phyloP scores from a whole-genome alignment of 768 basidiomycete genomes.

The Lactifluus volemus region DNA sequence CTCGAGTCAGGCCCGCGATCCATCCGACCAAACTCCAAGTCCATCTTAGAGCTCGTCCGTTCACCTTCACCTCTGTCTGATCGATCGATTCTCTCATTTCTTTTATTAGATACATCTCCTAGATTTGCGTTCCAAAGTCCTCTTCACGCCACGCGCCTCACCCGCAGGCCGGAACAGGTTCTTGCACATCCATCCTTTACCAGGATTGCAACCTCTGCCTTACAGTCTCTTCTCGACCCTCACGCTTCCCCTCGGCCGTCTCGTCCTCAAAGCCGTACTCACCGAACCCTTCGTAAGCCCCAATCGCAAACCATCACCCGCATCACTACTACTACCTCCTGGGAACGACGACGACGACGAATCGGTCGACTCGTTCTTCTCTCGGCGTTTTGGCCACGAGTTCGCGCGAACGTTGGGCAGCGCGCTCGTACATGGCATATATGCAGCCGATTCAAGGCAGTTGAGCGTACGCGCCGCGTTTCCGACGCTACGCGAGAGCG shows the following conservation, averaged over 20 bases:
- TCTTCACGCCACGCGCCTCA: slow-evolving; percentile 58
- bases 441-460: slow-evolving; percentile 72
- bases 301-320: too few species aligned
- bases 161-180: slow-evolving; percentile 74
- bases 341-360: slow-evolving; percentile 44
- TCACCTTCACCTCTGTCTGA: neutral
- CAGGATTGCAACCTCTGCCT: slow-evolving; percentile 46
- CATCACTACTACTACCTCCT: neutral
- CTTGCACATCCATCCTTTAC: slow-evolving; percentile 44
- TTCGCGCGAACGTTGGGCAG: slow-evolving; percentile 69
- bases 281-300: slow-evolving; percentile 43
- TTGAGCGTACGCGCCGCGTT: slow-evolving; percentile 76
- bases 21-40: slow-evolving; percentile 63
- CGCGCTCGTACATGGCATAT: slow-evolving; percentile 87
- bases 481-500: slow-evolving; percentile 62
- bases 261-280: slow-evolving; percentile 47
- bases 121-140: slow-evolving; percentile 44
- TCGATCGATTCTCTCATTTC: too few species aligned
- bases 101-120: slow-evolving; percentile 64
- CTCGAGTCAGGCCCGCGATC: slow-evolving; percentile 87
- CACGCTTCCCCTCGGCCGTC: slow-evolving; percentile 30
- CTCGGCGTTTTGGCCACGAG: slow-evolving; percentile 59
- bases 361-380: slow-evolving; percentile 68
- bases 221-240: slow-evolving; percentile 33
- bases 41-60: slow-evolving; percentile 74